Evolutionary conservation across 163 green algal genomes (phyloP).

Genomic region (Chlamydomonas reinhardtii): DNA sequence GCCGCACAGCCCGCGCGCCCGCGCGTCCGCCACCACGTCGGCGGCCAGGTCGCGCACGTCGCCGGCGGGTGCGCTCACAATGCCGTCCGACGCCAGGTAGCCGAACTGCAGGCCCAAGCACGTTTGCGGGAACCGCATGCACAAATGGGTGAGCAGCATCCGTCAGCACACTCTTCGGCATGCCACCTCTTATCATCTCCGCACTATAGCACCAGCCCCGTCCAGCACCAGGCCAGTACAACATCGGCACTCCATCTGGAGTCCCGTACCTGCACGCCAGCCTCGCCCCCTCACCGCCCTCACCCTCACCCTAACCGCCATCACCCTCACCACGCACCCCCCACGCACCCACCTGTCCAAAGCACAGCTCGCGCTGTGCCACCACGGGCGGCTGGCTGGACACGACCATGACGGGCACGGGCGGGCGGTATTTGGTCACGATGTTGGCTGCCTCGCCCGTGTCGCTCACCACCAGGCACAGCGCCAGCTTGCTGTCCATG

Average conservation of each 20-base stretch:
- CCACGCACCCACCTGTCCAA: conserved; percentile 44
- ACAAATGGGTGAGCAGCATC: too few relatives aligned
- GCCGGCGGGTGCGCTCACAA: not conserved
- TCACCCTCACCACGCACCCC: too few relatives aligned
- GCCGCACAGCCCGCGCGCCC: conserved; percentile 16
- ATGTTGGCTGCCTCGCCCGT: conserved; percentile 49
- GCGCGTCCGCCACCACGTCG: conserved; percentile 5
- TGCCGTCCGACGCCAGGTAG: not conserved
- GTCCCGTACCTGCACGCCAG: too few relatives aligned
- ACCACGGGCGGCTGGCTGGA: conserved; percentile 45
- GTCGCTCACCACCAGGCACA: conserved; percentile 68
- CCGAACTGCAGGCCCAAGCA: not conserved
- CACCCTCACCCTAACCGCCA: too few relatives aligned
- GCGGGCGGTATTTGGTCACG: conserved; percentile 69
- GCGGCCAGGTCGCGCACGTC: conserved; percentile 9
- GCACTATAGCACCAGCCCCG: too few relatives aligned
- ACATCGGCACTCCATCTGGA: too few relatives aligned
- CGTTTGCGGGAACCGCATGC: too few relatives aligned
- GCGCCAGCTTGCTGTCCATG: conserved; percentile 55
- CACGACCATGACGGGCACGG: conserved; percentile 69
- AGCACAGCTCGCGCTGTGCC: conserved; percentile 51
- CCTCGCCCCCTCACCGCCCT: too few relatives aligned
- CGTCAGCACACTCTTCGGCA: too few relatives aligned
- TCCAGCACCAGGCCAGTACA: too few relatives aligned
- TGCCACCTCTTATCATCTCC: too few relatives aligned